Evolutionary conservation across 1,139 yeast species (phyloP).

Genomic region (Hemisphaericaspora xylanilytica): DNA sequence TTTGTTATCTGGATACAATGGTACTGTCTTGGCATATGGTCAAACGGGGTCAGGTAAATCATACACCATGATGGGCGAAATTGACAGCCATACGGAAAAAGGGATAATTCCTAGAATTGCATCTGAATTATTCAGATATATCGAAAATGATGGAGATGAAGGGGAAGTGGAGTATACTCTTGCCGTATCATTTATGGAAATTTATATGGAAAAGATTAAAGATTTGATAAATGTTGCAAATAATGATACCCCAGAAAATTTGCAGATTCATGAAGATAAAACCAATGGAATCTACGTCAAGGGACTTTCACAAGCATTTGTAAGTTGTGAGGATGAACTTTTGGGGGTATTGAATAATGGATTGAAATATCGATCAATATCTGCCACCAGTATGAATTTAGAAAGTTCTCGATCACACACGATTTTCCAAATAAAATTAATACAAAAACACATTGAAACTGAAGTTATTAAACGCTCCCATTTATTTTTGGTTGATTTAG

Average conservation of each 20-base stretch:
- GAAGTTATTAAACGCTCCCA: slow-evolving; percentile 65
- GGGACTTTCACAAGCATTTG: slow-evolving; percentile 62
- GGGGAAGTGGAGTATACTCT: slow-evolving; percentile 64
- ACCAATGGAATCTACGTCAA: slow-evolving; percentile 67
- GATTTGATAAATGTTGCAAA: slow-evolving; percentile 48
- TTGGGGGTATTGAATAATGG: slow-evolving; percentile 57
- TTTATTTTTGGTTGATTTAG: slow-evolving; percentile 78
- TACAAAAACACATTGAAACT: slow-evolving; percentile 54
- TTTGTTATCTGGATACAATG: slow-evolving; percentile 76
- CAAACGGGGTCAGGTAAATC: slow-evolving; percentile 90
- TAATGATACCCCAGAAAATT: slow-evolving; percentile 33
- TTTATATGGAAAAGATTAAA: slow-evolving; percentile 72
- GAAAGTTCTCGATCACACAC: slow-evolving; percentile 84
- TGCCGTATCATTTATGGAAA: slow-evolving; percentile 75
- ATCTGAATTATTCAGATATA: slow-evolving; percentile 59
- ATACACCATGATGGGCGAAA: slow-evolving; percentile 77
- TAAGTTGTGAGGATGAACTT: slow-evolving; percentile 58
- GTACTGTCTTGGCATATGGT: slow-evolving; percentile 84
- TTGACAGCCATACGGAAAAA: slow-evolving; percentile 32
- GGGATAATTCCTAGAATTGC: slow-evolving; percentile 79
- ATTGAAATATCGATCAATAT: slow-evolving; percentile 51
- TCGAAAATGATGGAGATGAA: slow-evolving; percentile 40
- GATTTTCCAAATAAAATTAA: slow-evolving; percentile 64
- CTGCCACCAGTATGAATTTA: slow-evolving; percentile 69
- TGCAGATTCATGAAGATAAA: slow-evolving; percentile 66